Percentiles rank a stretch among this genome's conserved stretches.
These are phyloP conservation scores for Phalaenopsis hybrid DNA, from an alignment of 116 monocot genomes.

Conservation along the genomic window DNA sequence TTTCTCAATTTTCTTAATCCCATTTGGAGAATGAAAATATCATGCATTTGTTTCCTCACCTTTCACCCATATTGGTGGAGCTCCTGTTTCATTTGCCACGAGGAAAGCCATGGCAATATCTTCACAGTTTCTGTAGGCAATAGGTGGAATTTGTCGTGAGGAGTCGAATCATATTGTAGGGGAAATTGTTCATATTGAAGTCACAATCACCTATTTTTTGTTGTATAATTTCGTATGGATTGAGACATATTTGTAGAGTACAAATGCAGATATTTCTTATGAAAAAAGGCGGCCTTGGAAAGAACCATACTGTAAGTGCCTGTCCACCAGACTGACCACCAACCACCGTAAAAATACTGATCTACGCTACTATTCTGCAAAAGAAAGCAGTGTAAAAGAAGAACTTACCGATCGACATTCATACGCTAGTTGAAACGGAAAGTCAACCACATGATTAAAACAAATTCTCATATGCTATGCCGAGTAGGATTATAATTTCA, in stretches of 20 bases:
- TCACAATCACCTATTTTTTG: slow-evolving; percentile 33
- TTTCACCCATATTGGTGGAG: slow-evolving; percentile 51
- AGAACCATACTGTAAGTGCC: slow-evolving; percentile 69
- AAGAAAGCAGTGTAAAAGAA: not conserved
- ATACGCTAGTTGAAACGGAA: not conserved
- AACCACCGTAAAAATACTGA: slow-evolving; percentile 48
- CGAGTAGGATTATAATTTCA: not conserved
- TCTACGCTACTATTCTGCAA: slow-evolving; percentile 22
- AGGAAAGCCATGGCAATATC: slow-evolving; percentile 47
- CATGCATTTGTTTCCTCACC: slow-evolving; percentile 15
- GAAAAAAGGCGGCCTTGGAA: slow-evolving; percentile 66
- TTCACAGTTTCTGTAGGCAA: slow-evolving; percentile 41
- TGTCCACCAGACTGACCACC: slow-evolving; percentile 76
- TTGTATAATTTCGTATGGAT: slow-evolving; percentile 45
- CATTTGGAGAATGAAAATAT: no score
- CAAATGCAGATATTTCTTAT: slow-evolving; percentile 43
- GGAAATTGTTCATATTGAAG: slow-evolving; percentile 1
- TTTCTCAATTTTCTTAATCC: not conserved
- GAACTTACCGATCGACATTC: not conserved
- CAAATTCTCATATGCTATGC: not conserved
- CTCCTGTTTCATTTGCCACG: slow-evolving; percentile 32
- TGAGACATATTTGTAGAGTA: slow-evolving; percentile 50
- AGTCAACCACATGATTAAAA: not conserved
- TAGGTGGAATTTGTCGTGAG: not conserved
- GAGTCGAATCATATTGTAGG: not conserved